Evolutionary conservation across 2,329 filamentous ascomycete genomes (phyloP), one percentile per base, ranked within the genome.

Genomic region (Ampelomyces quisqualis): DNA sequence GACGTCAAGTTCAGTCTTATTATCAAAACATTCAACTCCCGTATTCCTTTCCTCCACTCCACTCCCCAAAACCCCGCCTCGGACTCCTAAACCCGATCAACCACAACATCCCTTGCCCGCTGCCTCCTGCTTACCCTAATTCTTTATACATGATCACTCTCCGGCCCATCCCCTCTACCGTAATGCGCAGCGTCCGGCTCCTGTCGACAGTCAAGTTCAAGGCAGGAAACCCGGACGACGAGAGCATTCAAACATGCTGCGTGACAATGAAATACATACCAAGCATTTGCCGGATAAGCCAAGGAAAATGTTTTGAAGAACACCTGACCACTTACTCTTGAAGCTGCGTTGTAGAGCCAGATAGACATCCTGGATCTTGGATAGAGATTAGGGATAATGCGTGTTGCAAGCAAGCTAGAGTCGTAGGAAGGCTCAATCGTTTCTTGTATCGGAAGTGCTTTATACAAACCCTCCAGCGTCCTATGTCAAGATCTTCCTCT

Each of bases 21-120:
- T 26, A 4, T 26, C 23, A n/a, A n/a, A 11, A n/a, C 9, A 26
- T 26, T 11, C 23, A n/a, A n/a, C 69, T 0, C 74, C 76, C 4
- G 61, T 70, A 49, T 79, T 77, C 76, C 75, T 78, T 3, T 49
- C 38, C 18, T 52, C 67, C 43, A 56, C 57, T 19, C 74, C 63
- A 2, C 55, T 51, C 0, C 73, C 73, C 22, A 77, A 47, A 17
- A 67, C 65, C 74, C 74, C 0, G 73, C 75, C 15, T 70, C 54
- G 0, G 63, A 54, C 46, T 74, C 74, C 67, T 87, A 64, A 53
- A 85, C 81, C n/a, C 77, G 67, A 77, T 81, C 86, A 23, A 72
- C 74, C 9, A 87, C 61, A 84, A 84, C 88, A 33, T 74, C 74
- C 70, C 77, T 77, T 31, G 74, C 68, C 82, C 84, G 88, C 2